Base-by-base conservation (phyloP, 441 rosid genomes). In the Croton laevigatus region DNA sequence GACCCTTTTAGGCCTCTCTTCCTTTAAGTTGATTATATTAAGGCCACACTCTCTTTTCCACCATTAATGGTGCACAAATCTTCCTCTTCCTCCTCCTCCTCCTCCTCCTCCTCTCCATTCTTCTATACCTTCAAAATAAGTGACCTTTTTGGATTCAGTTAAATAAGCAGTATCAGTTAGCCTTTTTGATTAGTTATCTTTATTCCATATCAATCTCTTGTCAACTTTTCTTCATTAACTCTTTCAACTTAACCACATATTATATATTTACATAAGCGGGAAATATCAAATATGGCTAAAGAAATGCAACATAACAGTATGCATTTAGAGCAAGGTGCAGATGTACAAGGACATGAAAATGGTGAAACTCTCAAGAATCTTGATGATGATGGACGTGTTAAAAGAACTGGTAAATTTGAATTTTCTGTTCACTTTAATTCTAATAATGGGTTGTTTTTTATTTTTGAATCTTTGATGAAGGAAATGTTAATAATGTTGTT, bases 311-410 rank as follows among this genome's bases (percentile, higher is more conserved):
- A 62, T 46, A 77, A 69, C 68, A 79, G 70, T 79, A 68, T 87
- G 88, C 73, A 32, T 74, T 61, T 84, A 22, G 80, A 86, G 59
- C 84, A 81, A 7, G 32, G 32, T 27, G 58, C 6, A 22, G 76
- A 86, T 58, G 69, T 74, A 6, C 81, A 72, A 51, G 79, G 72
- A 3, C 73, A 59, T 48, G 71, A 37, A 27, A 51, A 59, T 19
- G 73, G 78, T 34, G 79, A 54, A 48, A 38, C 57, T 38, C 46
- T 40, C 77, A 82, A 81, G 65, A 72, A 82, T 78, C 63, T 82
- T 19, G 93, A 88, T n/a, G 93, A 88, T 17, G 93, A 88, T 22
- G 90, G 88, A 53, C 80, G 86, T 46, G 44, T 23, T 34, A 82
- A 77, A 62, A 76, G 93, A 79, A 85, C 84, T 13, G 90, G 93